Base-by-base conservation (phyloP, 164 flowering plant species). In the Brasenia schreberi region DNA sequence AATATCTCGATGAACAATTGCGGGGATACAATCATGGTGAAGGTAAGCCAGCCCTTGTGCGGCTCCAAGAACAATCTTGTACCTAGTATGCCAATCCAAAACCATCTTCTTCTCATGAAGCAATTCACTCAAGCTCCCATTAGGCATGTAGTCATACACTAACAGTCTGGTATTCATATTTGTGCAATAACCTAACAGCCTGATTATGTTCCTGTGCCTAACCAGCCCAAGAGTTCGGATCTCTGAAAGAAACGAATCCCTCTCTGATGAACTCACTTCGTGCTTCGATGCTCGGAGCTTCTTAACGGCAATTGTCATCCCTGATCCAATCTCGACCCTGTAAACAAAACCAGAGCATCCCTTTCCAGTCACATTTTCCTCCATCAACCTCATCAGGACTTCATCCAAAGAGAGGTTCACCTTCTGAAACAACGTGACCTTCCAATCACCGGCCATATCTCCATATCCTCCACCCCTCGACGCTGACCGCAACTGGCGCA, bases 11-110 rank as follows among this genome's bases (percentile, higher is more conserved):
- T 86, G 87, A 65, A 84, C 65, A 3, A 86, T 84, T 1, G 90
- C 81, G 27, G 90, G 90, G 58, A 70, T 71, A 59, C 90, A 86
- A 66, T 86, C 87, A 68, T 86, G 87, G 77, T 86, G 90, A 52
- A 86, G 86, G 68, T 86, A 86, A 49, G 86, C 81, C 45, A 86
- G 67, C 6, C 87, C 87, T 17, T 82, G 82, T 14, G 87, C 90
- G 61, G 82, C 81, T 49, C 87, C 90, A 0, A 84, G 69, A 44
- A 82, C 64, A 59, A 84, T 81, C 64, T 82, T 77, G 60, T 78
- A 82, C 69, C 90, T 81, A 18, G 78, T 70, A 66, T 86, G 83
- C 90, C 90, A 86, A 27, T 84, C 85, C 72, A 82, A 66, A 59
- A 69, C 70, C 39, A 59, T 53, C 65, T 59, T 76, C 72, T 77